These are phyloP conservation scores for Fusarium sp. DNA, from an alignment of 2,329 filamentous ascomycete genomes.

Conservation along the genomic window DNA sequence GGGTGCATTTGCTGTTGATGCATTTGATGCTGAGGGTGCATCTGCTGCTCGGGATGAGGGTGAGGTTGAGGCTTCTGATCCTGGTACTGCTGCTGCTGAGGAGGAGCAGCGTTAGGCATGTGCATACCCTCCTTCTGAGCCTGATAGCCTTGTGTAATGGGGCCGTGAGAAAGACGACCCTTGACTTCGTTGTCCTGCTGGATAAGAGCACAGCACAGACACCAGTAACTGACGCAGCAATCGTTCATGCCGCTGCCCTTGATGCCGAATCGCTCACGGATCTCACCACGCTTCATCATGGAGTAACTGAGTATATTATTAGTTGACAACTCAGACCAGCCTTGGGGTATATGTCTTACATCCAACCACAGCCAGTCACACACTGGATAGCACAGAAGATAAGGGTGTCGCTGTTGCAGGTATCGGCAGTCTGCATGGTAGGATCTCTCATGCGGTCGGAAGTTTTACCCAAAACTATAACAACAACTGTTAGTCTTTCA, in stretches of 20 bases:
- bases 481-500: conserved; percentile 26
- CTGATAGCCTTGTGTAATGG: conserved; percentile 55
- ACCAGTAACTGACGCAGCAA: conserved; percentile 67
- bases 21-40: conserved; percentile 17
- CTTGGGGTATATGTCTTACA: conserved; percentile 50
- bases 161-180: conserved; percentile 45
- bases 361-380: conserved; percentile 58
- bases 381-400: conserved; percentile 55
- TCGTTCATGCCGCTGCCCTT: conserved; percentile 62
- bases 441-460: conserved; percentile 60
- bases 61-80: neutral
- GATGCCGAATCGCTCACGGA: conserved; percentile 67
- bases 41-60: neutral
- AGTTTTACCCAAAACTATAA: conserved; percentile 60
- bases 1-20: conserved; percentile 5
- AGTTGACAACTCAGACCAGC: conserved; percentile 2
- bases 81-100: conserved; percentile 19
- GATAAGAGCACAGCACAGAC: conserved; percentile 67
- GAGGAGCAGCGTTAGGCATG: conserved; percentile 47
- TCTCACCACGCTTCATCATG: conserved; percentile 66
- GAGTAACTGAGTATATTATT: conserved; percentile 52
- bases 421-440: conserved; percentile 54
- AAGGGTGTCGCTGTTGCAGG: conserved; percentile 59
- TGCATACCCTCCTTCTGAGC: conserved; percentile 55
- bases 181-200: conserved; percentile 70